Evolutionary conservation across 1,284 basidiomycete species (phyloP).

Genomic region (Ganoderma lucidum): DNA sequence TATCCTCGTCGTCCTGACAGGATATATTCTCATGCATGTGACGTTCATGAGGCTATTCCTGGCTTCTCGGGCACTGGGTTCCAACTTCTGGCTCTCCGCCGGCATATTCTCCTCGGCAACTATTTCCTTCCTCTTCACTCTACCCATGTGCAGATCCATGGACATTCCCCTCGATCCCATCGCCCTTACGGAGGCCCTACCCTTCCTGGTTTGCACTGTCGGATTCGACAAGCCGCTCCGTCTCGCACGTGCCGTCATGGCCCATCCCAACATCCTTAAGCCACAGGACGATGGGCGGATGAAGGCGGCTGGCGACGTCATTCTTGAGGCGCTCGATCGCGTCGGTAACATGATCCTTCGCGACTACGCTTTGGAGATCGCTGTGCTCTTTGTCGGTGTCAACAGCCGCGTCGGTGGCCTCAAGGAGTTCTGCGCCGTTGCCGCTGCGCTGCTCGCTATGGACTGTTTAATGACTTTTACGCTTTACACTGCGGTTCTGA

Average conservation of each 20-base stretch:
- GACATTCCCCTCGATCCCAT: slow-evolving; percentile 93
- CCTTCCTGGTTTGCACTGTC: slow-evolving; percentile 97
- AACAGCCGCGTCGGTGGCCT: slow-evolving; percentile 90
- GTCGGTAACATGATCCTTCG: slow-evolving; percentile 88
- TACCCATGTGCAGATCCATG: slow-evolving; percentile 86
- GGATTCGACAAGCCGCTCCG: slow-evolving; percentile 98
- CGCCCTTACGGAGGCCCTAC: slow-evolving; percentile 92
- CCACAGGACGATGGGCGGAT: slow-evolving; percentile 58
- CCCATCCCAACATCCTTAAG: slow-evolving; percentile 78
- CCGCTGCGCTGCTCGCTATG: slow-evolving; percentile 84
- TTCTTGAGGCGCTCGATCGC: slow-evolving; percentile 83
- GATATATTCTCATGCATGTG: slow-evolving; percentile 95
- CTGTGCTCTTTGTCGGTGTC: slow-evolving; percentile 88
- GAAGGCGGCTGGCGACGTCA: slow-evolving; percentile 85
- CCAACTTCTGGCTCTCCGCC: slow-evolving; percentile 89
- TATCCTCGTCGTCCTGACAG: slow-evolving; percentile 94
- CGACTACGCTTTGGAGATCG: slow-evolving; percentile 94
- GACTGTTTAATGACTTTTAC: slow-evolving; percentile 93
- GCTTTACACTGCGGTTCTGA: slow-evolving; percentile 90
- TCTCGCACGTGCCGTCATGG: slow-evolving; percentile 90
- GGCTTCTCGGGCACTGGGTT: slow-evolving; percentile 87
- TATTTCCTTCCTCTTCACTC: slow-evolving; percentile 88
- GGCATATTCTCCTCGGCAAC: slow-evolving; percentile 88
- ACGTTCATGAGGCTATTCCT: slow-evolving; percentile 93
- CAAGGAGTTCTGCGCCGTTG: slow-evolving; percentile 95